These are phyloP conservation scores for Trapa incisa DNA, from an alignment of 345 rosid genomes.

Conservation along the genomic window DNA sequence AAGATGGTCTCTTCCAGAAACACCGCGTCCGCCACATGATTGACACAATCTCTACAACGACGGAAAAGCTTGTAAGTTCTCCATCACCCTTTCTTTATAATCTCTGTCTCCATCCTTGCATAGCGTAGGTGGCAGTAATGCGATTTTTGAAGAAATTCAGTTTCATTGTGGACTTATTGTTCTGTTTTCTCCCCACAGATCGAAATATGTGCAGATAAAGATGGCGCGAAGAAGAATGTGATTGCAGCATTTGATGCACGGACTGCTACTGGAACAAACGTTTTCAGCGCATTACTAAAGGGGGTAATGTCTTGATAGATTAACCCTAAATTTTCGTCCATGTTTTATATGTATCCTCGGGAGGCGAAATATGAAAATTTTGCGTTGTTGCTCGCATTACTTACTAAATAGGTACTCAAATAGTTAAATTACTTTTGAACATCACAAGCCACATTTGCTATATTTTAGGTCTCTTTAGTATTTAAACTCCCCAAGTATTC, in stretches of 20 bases:
- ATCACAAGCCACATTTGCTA: background rate
- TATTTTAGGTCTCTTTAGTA: background rate
- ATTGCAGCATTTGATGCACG: constrained; percentile 89
- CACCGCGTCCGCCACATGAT: constrained; percentile 89
- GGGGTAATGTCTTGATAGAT: constrained; percentile 35
- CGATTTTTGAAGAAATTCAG: background rate
- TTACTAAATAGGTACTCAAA: background rate
- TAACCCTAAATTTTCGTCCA: background rate
- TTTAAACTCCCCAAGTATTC: background rate
- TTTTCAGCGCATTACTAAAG: constrained; percentile 68
- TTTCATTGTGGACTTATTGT: background rate
- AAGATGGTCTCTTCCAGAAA: constrained; percentile 70
- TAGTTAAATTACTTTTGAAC: background rate
- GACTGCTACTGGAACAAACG: constrained; percentile 58
- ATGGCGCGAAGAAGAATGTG: constrained; percentile 80
- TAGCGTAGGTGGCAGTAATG: background rate
- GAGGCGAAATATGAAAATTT: background rate
- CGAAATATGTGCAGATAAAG: constrained; percentile 79
- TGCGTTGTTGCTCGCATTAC: background rate
- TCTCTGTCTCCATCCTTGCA: background rate
- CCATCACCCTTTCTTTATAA: background rate
- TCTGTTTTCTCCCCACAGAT: constrained; percentile 24
- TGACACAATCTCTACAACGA: constrained; percentile 42
- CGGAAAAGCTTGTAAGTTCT: constrained; percentile 52
- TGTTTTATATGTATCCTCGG: background rate